Base-by-base conservation (phyloP, 208 protist species). In the Trypanosoma melophagium region DNA sequence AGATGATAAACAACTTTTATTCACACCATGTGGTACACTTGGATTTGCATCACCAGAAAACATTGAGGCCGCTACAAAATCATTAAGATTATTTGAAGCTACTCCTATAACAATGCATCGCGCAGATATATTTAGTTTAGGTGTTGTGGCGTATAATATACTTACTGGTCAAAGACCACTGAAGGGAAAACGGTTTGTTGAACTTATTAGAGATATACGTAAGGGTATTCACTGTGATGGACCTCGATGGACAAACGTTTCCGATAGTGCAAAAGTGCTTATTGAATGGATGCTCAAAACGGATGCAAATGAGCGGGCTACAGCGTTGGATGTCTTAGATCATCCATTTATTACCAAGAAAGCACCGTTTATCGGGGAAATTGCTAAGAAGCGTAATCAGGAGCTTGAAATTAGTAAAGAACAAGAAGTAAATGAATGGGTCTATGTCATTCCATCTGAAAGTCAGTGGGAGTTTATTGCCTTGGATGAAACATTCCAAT, bases 21-120 rank as follows among this genome's bases (percentile, higher is more conserved):
- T 74, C 56, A 52, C 35, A 12, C 71, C 83, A 0, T 77, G 69
- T 58, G 89, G 86, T 19, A 87, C 89, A 4, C 54, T 71, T 47
- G 80, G 83, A 40, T 94, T 83, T 70, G 79, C 80, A 3, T 80
- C 88, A n/a, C 88, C 88, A 9, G 88, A 94, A 71, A 88, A 84
- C 60, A 66, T 80, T 49, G 41, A 62, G 7, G 88, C 85, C 2
- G 79, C 84, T 12, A 68, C 76, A 9, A 61, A 52, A 7, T 60
- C 68, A 16, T 17, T 74, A 42, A 22, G 67, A 12, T 40, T 54
- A 24, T 83, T 89, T 45, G 61, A 62, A 31, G 81, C 72, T n/a
- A 77, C 69, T 0, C 75, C 79, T 16, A 13, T 62, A 7, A 79
- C 75, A 51, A 81, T 95, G 79, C 80, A 86, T 58, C 69, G 74